A percentile compares a stretch with the other conserved stretches of the same genome.
These are phyloP conservation scores for Pestalotiopsis sp. DNA, from an alignment of 2,329 filamentous ascomycete genomes.

Conservation along the genomic window DNA sequence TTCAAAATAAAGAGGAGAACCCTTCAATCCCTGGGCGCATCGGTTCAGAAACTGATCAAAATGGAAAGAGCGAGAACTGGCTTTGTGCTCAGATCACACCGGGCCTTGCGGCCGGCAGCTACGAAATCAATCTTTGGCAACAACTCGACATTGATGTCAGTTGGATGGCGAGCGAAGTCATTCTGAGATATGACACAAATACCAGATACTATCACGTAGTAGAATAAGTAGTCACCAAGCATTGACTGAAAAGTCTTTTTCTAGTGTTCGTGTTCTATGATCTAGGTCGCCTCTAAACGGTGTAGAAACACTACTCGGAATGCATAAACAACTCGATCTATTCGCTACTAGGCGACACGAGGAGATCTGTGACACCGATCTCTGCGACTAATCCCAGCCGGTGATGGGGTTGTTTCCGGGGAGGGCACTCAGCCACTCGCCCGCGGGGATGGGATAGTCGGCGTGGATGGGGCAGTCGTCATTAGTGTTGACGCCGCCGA, in stretches of 20 bases:
- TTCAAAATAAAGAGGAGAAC: neutral
- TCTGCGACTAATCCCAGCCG: conserved; percentile 42
- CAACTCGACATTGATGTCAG: conserved; percentile 35
- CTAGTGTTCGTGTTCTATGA: too few relatives aligned
- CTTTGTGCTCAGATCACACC: conserved; percentile 39
- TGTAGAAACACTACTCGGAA: too few relatives aligned
- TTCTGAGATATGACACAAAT: conserved; percentile 43
- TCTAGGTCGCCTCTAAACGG: too few relatives aligned
- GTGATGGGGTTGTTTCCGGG: conserved; percentile 58
- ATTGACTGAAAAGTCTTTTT: too few relatives aligned
- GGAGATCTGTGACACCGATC: neutral
- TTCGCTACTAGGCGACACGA: too few relatives aligned
- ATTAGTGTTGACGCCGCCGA: conserved; percentile 50
- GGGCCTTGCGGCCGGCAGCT: conserved; percentile 35
- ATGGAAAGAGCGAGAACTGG: conserved; percentile 23
- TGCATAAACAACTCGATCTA: too few relatives aligned
- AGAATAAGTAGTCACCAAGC: neutral
- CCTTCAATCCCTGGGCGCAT: neutral
- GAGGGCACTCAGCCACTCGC: conserved; percentile 42
- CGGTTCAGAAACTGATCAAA: conserved; percentile 16
- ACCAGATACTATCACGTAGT: conserved; percentile 45
- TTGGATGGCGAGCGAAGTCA: conserved; percentile 41
- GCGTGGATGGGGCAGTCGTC: conserved; percentile 52
- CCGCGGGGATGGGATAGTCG: conserved; percentile 46
- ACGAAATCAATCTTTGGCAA: conserved; percentile 40